Conservation (phyloP, 257 asterid genomes). For the Capsicum chinense region DNA sequence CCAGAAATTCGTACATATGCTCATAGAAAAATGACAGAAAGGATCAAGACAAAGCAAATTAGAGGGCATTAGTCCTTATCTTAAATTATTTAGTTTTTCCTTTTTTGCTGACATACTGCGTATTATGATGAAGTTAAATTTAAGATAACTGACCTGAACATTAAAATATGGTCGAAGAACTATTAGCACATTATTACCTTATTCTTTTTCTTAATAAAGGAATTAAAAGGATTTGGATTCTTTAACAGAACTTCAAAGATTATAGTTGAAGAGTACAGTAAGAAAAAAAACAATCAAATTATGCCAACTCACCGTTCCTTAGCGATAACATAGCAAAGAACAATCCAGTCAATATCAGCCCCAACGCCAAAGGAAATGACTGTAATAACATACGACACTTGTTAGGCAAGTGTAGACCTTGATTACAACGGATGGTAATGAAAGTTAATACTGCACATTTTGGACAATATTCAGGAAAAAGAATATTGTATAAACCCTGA, state of each 20-base stretch:
- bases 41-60: background rate
- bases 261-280: background rate
- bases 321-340: constrained; percentile 62
- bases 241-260: background rate
- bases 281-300: background rate
- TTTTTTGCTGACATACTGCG: background rate
- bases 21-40: background rate
- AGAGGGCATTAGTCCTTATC: background rate
- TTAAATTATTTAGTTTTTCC: background rate
- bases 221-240: background rate
- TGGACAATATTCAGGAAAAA: background rate
- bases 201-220: background rate
- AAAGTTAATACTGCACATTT: constrained; percentile 1
- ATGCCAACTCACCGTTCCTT: constrained; percentile 64
- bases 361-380: constrained; percentile 83
- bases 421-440: background rate
- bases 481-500: background rate
- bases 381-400: constrained; percentile 45
- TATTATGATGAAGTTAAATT: background rate
- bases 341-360: constrained; percentile 62
- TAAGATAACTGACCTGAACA: background rate
- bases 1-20: background rate
- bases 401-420: constrained; percentile 10
- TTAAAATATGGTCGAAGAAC: background rate
- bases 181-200: background rate